Conservation (phyloP, 2,329 filamentous ascomycete genomes). For the Trichoderma polysporum region DNA sequence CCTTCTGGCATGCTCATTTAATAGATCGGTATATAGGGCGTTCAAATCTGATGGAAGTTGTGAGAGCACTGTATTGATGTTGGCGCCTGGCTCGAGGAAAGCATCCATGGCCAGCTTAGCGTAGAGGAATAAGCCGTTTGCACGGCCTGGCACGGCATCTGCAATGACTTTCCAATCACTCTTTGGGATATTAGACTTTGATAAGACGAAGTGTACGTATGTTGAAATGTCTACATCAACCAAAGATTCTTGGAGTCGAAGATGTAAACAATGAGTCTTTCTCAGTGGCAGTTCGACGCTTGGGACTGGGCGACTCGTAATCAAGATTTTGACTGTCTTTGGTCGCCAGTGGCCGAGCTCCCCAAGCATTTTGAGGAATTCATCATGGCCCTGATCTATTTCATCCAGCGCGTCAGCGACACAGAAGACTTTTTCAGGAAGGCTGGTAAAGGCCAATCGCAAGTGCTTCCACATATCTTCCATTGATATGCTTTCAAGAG, state of each 20-base stretch:
- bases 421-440: constrained; percentile 36
- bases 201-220: constrained; percentile 33
- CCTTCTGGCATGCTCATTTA: constrained; percentile 37
- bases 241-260: constrained; percentile 37
- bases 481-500: constrained; percentile 19
- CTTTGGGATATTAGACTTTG: constrained; percentile 21
- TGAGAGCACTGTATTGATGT: constrained; percentile 30
- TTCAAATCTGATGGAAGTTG: constrained; percentile 39
- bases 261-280: constrained; percentile 26
- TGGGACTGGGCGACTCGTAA: constrained; percentile 43
- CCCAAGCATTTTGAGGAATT: constrained; percentile 36
- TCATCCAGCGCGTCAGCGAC: constrained; percentile 48
- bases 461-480: constrained; percentile 35
- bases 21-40: constrained; percentile 42
- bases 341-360: constrained; percentile 34
- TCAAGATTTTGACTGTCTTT: constrained; percentile 39
- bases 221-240: constrained; percentile 42
- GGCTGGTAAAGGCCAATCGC: constrained; percentile 25
- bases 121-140: constrained; percentile 47
- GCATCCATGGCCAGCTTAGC: constrained; percentile 45
- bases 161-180: constrained; percentile 23
- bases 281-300: constrained; percentile 34
- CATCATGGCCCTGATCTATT: constrained; percentile 39
- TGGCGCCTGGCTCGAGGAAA: constrained; percentile 30
- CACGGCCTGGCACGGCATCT: constrained; percentile 36